Conservation (phyloP, 768 basidiomycete genomes). For the Rhodosporidiobolus odoratus region DNA sequence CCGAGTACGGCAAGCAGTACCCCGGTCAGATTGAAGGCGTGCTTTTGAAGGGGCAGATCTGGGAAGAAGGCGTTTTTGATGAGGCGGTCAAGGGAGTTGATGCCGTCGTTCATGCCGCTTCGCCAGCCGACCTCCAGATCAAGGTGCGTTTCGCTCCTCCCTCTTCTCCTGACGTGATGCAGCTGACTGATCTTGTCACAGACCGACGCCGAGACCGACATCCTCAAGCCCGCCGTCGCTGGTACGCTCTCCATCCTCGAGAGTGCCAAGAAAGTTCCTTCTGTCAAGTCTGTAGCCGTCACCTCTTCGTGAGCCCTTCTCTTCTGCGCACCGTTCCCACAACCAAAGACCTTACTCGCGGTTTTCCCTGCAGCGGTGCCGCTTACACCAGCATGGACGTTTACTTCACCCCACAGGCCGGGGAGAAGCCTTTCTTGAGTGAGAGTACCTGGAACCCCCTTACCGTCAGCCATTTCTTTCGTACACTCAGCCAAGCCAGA, state of each 20-base stretch:
- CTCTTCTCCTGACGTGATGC: neutral
- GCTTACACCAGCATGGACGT: too few relatives aligned
- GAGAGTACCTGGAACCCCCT: too few relatives aligned
- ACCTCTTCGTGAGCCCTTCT: neutral
- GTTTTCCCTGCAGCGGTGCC: too few relatives aligned
- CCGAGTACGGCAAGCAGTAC: neutral
- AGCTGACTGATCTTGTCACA: neutral
- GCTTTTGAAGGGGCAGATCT: neutral
- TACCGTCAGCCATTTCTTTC: too few relatives aligned
- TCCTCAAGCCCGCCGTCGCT: neutral
- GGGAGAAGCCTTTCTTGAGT: too few relatives aligned
- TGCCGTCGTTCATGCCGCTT: neutral
- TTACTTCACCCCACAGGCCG: too few relatives aligned
- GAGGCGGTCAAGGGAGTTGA: neutral
- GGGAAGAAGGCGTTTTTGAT: neutral
- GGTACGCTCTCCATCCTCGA: neutral
- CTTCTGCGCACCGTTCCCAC: too few relatives aligned
- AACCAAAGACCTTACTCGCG: too few relatives aligned
- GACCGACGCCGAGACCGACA: neutral
- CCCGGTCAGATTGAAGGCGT: neutral
- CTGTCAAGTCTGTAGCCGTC: neutral
- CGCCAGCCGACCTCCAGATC: neutral
- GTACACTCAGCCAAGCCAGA: too few relatives aligned
- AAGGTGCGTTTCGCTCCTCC: neutral
- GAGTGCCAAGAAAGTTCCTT: neutral